A percentile compares a stretch with the other conserved stretches of the same genome.
Evolutionary conservation across 352 stramenopile genomes (phyloP).

Genomic region (Phytophthora colocasiae): DNA sequence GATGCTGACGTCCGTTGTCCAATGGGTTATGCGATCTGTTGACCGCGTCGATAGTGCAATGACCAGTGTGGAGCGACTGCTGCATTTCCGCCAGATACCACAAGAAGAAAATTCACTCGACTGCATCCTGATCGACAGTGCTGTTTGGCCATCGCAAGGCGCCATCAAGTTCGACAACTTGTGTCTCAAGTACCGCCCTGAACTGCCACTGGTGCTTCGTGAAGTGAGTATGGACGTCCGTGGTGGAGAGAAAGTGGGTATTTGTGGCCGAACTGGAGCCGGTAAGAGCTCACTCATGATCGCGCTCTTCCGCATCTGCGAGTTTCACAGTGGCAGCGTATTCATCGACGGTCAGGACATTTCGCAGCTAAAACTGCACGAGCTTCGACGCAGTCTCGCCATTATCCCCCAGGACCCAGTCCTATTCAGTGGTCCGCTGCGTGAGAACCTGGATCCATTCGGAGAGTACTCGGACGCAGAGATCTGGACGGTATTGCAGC

Average conservation of each 20-base stretch:
- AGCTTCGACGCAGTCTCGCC: constrained; percentile 46
- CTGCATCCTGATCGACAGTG: constrained; percentile 5
- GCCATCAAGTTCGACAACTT: constrained; percentile 34
- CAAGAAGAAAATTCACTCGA: constrained; percentile 34
- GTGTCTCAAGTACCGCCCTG: constrained; percentile 19
- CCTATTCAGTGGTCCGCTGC: constrained; percentile 89
- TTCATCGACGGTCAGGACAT: constrained; percentile 89
- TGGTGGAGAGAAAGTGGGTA: constrained; percentile 23
- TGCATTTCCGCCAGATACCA: constrained; percentile 41
- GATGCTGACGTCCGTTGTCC: constrained; percentile 49
- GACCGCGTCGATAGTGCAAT: constrained; percentile 57
- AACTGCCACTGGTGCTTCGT: constrained; percentile 48
- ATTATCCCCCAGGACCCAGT: constrained; percentile 88
- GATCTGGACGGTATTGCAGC: constrained; percentile 65
- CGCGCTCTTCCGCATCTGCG: constrained; percentile 33
- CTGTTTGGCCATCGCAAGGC: constrained; percentile 35
- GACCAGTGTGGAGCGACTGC: constrained; percentile 45
- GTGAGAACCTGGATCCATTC: constrained; percentile 92
- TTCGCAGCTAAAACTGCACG: constrained; percentile 38
- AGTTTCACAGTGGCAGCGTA: constrained; percentile 71
- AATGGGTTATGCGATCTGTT: constrained; percentile 24
- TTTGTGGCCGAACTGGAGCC: constrained; percentile 15
- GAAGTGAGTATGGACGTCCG: constrained; percentile 35
- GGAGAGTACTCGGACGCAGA: constrained; percentile 66
- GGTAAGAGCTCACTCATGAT: constrained; percentile 23